Percentiles rank a stretch among this genome's conserved stretches.
Conservation (phyloP, 2,329 filamentous ascomycete species). For the Aspergillus niger region DNA sequence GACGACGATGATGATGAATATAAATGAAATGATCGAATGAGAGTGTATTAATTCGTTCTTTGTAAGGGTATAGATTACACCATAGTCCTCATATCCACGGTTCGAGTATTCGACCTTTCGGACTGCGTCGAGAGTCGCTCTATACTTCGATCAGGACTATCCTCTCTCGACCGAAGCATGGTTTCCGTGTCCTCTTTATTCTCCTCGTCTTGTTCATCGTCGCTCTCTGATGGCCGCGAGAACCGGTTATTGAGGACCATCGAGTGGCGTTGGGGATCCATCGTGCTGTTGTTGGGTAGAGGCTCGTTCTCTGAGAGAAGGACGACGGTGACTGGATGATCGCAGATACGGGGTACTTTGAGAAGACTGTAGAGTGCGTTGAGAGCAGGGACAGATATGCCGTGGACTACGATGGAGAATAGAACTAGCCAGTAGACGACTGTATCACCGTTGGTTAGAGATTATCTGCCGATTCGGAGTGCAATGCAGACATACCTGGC, state of each 20-base stretch:
- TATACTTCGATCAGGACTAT: constrained; percentile 5
- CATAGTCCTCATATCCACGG: constrained; percentile 12
- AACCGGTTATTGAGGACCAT: constrained; percentile 41
- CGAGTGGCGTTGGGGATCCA: constrained; percentile 30
- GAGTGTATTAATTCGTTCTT: neutral
- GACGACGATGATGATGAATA: neutral
- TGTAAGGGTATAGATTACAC: constrained; percentile 10
- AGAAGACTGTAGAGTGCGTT: constrained; percentile 35
- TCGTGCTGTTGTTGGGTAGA: constrained; percentile 38
- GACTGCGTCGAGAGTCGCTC: neutral
- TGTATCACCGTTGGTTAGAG: constrained; percentile 15
- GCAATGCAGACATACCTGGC: constrained; percentile 32
- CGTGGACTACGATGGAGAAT: constrained; percentile 44
- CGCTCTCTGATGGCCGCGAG: constrained; percentile 22
- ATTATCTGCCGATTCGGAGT: too few species aligned
- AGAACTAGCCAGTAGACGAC: constrained; percentile 52
- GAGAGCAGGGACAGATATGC: constrained; percentile 41
- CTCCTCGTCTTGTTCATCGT: constrained; percentile 11
- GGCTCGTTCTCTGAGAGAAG: constrained; percentile 39
- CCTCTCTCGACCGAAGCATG: constrained; percentile 18
- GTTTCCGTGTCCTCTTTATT: constrained; percentile 10
- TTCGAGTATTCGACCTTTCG: neutral
- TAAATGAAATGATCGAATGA: neutral
- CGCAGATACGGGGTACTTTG: constrained; percentile 33
- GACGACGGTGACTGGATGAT: constrained; percentile 37